phyloP scores from a whole-genome alignment of 768 basidiomycete species.

The Tephrocybe sp. region DNA sequence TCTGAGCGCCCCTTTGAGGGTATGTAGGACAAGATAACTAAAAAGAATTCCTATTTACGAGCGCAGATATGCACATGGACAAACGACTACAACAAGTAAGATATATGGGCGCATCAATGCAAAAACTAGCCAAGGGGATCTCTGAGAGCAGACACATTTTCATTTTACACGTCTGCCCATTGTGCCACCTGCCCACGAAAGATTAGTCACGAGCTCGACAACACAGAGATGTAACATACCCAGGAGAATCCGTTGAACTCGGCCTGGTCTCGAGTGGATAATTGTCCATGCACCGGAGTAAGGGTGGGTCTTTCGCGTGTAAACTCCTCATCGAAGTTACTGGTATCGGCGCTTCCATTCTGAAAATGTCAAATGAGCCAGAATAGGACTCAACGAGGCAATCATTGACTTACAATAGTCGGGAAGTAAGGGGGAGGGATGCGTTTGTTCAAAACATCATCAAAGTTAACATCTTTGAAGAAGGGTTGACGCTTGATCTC shows the following conservation, averaged over 20 bases:
- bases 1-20: neutral
- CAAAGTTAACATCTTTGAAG: conserved; percentile 98
- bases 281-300: conserved; percentile 94
- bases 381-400: neutral
- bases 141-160: conserved; percentile 26
- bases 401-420: conserved; percentile 68
- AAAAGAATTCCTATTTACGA: conserved; percentile 22
- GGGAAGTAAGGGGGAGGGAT: conserved; percentile 98
- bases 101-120: conserved; percentile 20
- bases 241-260: conserved; percentile 99
- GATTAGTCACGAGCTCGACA: neutral
- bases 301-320: conserved; percentile 95
- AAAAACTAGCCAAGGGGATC: conserved; percentile 20
- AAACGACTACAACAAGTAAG: conserved; percentile 20
- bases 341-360: conserved; percentile 86
- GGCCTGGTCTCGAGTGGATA: conserved; percentile 86
- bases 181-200: conserved; percentile 39
- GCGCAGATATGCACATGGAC: conserved; percentile 40
- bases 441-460: conserved; percentile 96
- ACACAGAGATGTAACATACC: conserved; percentile 43
- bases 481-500: conserved; percentile 98
- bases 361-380: conserved; percentile 24
- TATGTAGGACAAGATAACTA: neutral
- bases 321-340: conserved; percentile 97
- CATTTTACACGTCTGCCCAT: conserved; percentile 59